Evolutionary conservation across 441 rosid species (phyloP), one percentile per base, ranked within the genome.

Genomic region (Gossypium lobatum): DNA sequence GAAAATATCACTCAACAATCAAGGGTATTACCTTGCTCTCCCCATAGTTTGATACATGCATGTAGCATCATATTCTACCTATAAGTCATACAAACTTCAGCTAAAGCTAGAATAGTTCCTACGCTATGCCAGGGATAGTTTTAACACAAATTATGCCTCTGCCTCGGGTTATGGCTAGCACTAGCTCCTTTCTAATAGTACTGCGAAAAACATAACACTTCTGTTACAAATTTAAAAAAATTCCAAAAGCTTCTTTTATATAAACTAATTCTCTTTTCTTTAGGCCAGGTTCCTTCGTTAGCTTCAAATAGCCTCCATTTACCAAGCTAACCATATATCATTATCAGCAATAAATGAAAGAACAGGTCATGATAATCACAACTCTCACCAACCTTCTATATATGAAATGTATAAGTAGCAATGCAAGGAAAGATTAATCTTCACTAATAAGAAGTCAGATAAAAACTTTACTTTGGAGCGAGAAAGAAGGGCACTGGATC

Each of bases 401-500:
- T 23, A 46, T 5, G 16, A 61, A 34, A 34, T 34, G 39, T 6
- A 61, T 13, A 37, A n/a, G 20, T 31, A 62, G 23, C 23, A 42
- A 6, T 11, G 23, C 45, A 7, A 37, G 58, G n/a, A 20, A 69
- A 18, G 21, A 26, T 9, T 6, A 14, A 23, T 48, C 71, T 55
- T 53, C 28, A 20, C 13, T 37, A 34, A 34, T 6, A 71, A 65
- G 4, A 64, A 34, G 31, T 46, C 17, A 64, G 63, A 72, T 23
- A 74, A 52, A 71, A 71, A 48, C 6, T 77, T 54, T 83, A 88
- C 93, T 58, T 84, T 1, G 91, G 91, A 54, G 88, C 77, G 48
- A 90, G 80, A 37, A 78, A 80, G 76, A 93, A 93, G 0, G 96
- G 97, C 28, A 92, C 93, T 0, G 97, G 98, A 3, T 88, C 95